Percentiles rank a stretch among this genome's conserved stretches.
Evolutionary conservation across 371 early-diverging fungal species (phyloP).

Genomic region (Mycotypha africana): DNA sequence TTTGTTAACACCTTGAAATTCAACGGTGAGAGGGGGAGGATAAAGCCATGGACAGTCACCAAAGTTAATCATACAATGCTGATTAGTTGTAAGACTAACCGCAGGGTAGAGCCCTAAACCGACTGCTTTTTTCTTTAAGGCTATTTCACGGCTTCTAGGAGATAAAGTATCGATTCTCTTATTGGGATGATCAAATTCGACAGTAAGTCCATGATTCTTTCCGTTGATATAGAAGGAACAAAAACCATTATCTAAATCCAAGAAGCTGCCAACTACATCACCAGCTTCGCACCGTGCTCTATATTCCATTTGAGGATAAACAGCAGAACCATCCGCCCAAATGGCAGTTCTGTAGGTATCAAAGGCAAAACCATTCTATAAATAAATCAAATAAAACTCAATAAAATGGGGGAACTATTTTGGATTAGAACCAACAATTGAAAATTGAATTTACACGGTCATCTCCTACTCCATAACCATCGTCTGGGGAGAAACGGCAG

Average conservation of each 20-base stretch:
- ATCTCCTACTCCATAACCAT: slow-evolving; percentile 61
- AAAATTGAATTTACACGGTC: slow-evolving; percentile 42
- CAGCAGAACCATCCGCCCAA: slow-evolving; percentile 45
- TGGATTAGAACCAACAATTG: too few relatives aligned
- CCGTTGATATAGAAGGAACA: slow-evolving; percentile 46
- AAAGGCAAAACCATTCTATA: slow-evolving; percentile 55
- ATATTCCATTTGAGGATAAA: slow-evolving; percentile 28
- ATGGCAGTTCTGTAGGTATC: slow-evolving; percentile 56
- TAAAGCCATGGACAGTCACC: slow-evolving; percentile 46
- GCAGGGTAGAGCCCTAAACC: slow-evolving; percentile 41
- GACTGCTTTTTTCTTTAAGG: slow-evolving; percentile 1
- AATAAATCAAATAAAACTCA: not conserved
- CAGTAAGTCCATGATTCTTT: slow-evolving; percentile 28
- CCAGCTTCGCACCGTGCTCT: slow-evolving; percentile 33
- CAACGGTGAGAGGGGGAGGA: slow-evolving; percentile 26
- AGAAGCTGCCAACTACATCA: slow-evolving; percentile 42
- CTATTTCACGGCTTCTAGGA: not conserved
- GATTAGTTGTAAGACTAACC: slow-evolving; percentile 39
- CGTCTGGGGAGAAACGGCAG: slow-evolving; percentile 59
- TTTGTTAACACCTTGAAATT: slow-evolving; percentile 26
- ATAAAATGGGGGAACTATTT: too few relatives aligned
- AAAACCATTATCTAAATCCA: slow-evolving; percentile 41
- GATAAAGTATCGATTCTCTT: not conserved
- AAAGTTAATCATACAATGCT: slow-evolving; percentile 39
- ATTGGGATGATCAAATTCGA: slow-evolving; percentile 39